These are phyloP conservation scores for Wickerhamiella occidentalis DNA, from an alignment of 805 yeast genomes.

Conservation along the genomic window DNA sequence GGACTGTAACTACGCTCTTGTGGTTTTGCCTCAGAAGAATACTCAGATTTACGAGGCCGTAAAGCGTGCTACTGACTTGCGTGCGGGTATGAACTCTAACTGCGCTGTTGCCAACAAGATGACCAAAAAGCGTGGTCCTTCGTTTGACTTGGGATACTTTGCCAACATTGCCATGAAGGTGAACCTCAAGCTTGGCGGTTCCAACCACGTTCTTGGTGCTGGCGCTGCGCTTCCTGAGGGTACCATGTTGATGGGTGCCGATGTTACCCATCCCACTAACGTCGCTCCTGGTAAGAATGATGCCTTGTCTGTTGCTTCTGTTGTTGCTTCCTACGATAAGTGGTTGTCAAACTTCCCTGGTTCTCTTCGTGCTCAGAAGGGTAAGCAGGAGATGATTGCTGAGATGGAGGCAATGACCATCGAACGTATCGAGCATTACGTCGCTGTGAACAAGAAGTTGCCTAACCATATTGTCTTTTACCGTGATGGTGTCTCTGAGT, in stretches of 20 bases:
- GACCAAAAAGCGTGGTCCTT: constrained; percentile 11
- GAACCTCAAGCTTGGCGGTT: constrained; percentile 11
- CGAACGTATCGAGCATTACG: constrained; percentile 8
- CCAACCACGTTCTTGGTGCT: constrained; percentile 10
- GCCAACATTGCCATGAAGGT: constrained; percentile 13
- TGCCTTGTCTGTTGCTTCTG: constrained; percentile 8
- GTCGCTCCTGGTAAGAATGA: constrained; percentile 9
- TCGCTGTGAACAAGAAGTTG: constrained; percentile 1
- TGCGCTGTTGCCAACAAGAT: constrained; percentile 11
- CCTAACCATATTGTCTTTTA: constrained; percentile 10
- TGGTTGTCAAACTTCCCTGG: constrained; percentile 11
- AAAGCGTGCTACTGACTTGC: constrained; percentile 13
- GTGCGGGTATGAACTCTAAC: constrained; percentile 11
- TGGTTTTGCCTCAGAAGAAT: constrained; percentile 10
- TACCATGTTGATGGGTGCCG: constrained; percentile 12
- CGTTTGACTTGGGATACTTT: constrained; percentile 10
- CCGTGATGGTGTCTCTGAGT: constrained; percentile 12
- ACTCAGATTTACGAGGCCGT: constrained; percentile 11
- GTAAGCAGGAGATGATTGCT: constrained; percentile 10
- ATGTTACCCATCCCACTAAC: constrained; percentile 10
- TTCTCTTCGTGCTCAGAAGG: constrained; percentile 10
- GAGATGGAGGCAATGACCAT: constrained; percentile 8
- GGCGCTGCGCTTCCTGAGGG: constrained; percentile 5
- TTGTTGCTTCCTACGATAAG: constrained; percentile 10
- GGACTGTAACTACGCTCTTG: constrained; percentile 10